Conservation (phyloP, 2,329 filamentous ascomycete genomes). For the Hirsutella thompsonii region DNA sequence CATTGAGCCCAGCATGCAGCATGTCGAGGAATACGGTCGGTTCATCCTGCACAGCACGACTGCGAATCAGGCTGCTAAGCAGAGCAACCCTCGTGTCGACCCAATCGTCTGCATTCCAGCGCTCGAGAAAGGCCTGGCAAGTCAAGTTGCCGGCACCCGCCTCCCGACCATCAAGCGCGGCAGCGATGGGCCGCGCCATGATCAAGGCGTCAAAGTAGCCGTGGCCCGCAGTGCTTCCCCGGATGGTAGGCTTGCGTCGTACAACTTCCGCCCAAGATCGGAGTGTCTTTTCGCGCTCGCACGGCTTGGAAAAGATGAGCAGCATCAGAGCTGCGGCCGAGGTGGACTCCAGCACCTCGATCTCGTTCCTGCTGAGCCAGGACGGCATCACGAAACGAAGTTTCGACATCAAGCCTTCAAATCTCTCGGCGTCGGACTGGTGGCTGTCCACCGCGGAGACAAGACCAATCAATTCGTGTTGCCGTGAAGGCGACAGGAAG, state of each 20-base stretch:
- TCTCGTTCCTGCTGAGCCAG: conserved; percentile 38
- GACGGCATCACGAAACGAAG: conserved; percentile 22
- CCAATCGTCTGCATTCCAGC: conserved; percentile 38
- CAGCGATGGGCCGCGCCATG: conserved; percentile 31
- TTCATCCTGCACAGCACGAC: conserved; percentile 28
- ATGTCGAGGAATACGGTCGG: conserved; percentile 28
- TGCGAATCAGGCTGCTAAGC: conserved; percentile 38
- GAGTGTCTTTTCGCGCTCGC: conserved; percentile 26
- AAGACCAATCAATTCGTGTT: conserved; percentile 9
- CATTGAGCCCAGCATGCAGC: conserved; percentile 53
- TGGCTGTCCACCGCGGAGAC: conserved; percentile 9
- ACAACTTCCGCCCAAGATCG: conserved; percentile 33
- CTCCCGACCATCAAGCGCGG: conserved; percentile 4
- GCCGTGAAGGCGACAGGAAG: conserved; percentile 10
- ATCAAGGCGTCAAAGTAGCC: conserved; percentile 42
- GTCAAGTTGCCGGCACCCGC: conserved; percentile 16
- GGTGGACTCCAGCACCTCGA: conserved; percentile 33
- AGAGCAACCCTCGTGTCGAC: conserved; percentile 43
- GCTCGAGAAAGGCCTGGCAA: conserved; percentile 30
- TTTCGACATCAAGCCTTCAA: conserved; percentile 11
- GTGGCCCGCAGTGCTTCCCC: conserved; percentile 24
- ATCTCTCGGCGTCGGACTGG: background rate
- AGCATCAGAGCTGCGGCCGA: conserved; percentile 38
- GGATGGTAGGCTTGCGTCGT: conserved; percentile 17
- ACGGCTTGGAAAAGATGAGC: conserved; percentile 27